Evolutionary conservation across 331 rosid genomes (phyloP), one percentile per base, ranked within the genome.

Genomic region (Acacia concinna): DNA sequence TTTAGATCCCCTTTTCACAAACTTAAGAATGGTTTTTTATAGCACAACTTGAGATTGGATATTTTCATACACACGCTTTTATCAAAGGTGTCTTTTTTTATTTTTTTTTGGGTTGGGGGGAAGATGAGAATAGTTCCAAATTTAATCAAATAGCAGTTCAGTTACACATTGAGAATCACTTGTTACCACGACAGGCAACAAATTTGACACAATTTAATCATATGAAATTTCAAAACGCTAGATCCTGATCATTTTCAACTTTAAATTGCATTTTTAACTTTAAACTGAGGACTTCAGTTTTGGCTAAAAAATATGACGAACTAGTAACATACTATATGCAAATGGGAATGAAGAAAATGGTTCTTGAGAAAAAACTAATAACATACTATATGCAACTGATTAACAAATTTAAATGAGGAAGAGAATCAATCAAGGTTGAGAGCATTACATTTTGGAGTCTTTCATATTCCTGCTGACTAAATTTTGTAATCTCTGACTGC

Each of bases 401-500:
- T 6, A 30, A 62, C 21, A 31, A 62, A 62, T 30, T 62, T 30
- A 34, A 32, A 44, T 41, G 83, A 60, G 37, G 44, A 81, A 72
- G 82, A 82, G 38, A 78, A 74, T 47, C 44, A 80, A 64, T 43
- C 78, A 70, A 74, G 83, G 60, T 77, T 30, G 40, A 28, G 79
- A 81, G 83, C n/a, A 56, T 78, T 86, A 90, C 95, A 66, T 87
- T 85, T 80, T 88, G 91, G 71, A 90, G 91, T 78, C 88, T 87
- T 81, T 90, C 95, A 5, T 72, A 86, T 81, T 88, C 91, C 86
- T 86, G 86, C 75, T 87, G 86, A 68, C 93, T 88, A 27, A 59
- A 82, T 62, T 87, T 87, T 0, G 93, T 90, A 74, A 88, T 43
- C 82, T 90, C 95, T 15, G 92, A 79, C 84, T 90, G 95, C 80